A percentile compares a stretch with the other conserved stretches of the same genome.
Conservation (phyloP, 2,329 filamentous ascomycete species). For the Penicillium sp. region DNA sequence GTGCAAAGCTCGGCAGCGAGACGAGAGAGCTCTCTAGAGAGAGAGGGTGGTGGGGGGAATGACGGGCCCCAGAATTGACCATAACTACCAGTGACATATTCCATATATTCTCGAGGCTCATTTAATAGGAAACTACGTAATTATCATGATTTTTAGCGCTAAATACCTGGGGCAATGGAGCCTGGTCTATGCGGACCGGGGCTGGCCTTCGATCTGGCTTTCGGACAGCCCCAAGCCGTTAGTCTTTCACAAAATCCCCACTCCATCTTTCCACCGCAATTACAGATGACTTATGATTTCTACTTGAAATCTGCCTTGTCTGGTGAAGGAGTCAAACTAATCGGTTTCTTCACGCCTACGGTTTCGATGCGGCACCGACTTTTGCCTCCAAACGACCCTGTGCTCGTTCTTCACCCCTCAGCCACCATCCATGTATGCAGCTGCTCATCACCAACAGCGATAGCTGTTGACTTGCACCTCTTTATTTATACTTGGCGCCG, state of each 20-base stretch:
- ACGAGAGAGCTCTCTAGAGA: neutral
- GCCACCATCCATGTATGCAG: constrained; percentile 35
- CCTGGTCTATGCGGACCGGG: constrained; percentile 32
- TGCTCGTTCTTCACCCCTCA: constrained; percentile 31
- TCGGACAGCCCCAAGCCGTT: constrained; percentile 25
- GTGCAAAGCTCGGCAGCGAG: neutral
- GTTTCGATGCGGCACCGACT: constrained; percentile 33
- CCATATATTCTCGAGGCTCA: constrained; percentile 25
- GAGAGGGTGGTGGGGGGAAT: neutral
- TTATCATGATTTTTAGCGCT: constrained; percentile 37
- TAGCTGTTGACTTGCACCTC: constrained; percentile 26
- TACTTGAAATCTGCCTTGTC: constrained; percentile 42
- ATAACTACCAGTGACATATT: constrained; percentile 25
- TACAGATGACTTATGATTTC: constrained; percentile 17
- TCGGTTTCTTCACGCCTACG: constrained; percentile 27
- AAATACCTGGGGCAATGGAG: constrained; percentile 32
- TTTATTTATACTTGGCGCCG: constrained; percentile 33
- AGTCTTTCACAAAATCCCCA: constrained; percentile 19
- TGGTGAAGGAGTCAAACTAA: constrained; percentile 34
- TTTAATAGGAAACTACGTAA: constrained; percentile 17
- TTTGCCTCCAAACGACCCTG: constrained; percentile 28
- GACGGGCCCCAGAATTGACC: neutral
- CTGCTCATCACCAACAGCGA: constrained; percentile 27
- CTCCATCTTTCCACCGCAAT: constrained; percentile 31
- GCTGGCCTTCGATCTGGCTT: constrained; percentile 34